Base-by-base conservation (phyloP, 352 stramenopile species). In the Pythium volutum region DNA sequence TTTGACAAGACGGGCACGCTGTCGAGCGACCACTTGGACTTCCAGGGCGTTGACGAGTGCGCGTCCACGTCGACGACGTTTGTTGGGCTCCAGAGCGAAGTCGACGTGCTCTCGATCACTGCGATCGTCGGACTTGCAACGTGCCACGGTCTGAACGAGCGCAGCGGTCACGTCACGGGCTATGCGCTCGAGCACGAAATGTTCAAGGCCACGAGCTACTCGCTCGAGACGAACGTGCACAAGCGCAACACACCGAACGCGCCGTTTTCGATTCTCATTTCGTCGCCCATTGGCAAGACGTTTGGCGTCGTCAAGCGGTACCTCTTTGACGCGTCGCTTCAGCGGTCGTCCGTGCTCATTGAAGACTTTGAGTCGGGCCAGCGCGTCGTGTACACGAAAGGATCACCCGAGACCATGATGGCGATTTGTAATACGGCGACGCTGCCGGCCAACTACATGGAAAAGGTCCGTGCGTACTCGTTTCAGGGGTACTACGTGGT, bases 401-500 rank as follows among this genome's bases (percentile, higher is more conserved):
- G 84, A 0, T 88, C 84, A 0, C 81, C 84, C 0, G 84, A 91
- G 43, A 64, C 78, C 3, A 71, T 93, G 46, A 57, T 56, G 25
- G 69, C 70, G 34, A 77, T 96, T 50, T 97, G 89, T 54, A 75
- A 79, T 8, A 29, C 69, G 0, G 74, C 71, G 18, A 88, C 73
- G 1, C 51, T 97, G 2, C 89, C 91, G 2, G 50, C 62, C 20
- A 83, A 93, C 58, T 97, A 92, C 57, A 51, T 84, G 22, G 74
- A 73, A 16, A 77, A 75, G 26, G 64, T 87, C 45, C 71, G 75
- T 20, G 51, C 69, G 29, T 91, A 88, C 70, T 78, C 87, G 23
- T 87, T 81, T 48, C 73, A 93, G 60, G 91, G 91, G 7, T 88
- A 93, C 56, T 97, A 98, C 66, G 75, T 93, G 9, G 72, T 86